Conservation (phyloP, 1,284 basidiomycete species). For the Papiliotrema laurentii region DNA sequence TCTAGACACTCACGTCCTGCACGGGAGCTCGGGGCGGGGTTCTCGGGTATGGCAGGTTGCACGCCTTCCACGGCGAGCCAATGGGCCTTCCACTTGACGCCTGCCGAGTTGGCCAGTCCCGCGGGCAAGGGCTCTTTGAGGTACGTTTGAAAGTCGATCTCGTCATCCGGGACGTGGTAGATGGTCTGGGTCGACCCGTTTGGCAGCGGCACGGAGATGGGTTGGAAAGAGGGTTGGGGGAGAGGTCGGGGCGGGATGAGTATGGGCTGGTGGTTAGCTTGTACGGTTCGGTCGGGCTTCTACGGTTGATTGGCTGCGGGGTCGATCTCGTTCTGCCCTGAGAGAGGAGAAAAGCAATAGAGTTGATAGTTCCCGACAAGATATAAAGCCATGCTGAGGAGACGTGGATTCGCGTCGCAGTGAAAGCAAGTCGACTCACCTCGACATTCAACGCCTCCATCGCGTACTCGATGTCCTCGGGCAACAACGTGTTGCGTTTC, state of each 20-base stretch:
- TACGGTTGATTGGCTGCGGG: not conserved
- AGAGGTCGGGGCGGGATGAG: slow-evolving; percentile 43
- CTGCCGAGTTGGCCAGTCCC: slow-evolving; percentile 35
- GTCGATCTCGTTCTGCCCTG: no score
- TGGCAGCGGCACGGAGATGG: slow-evolving; percentile 40
- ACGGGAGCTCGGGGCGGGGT: slow-evolving; percentile 61
- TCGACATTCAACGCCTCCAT: slow-evolving; percentile 92
- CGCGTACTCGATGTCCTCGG: slow-evolving; percentile 88
- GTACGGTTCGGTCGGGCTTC: not conserved
- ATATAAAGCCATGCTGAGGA: no score
- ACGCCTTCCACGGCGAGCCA: slow-evolving; percentile 99
- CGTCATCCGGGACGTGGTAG: slow-evolving; percentile 93
- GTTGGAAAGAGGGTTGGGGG: slow-evolving; percentile 62
- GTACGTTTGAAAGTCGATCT: slow-evolving; percentile 91
- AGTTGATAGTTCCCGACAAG: no score
- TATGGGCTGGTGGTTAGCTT: slow-evolving; percentile 29
- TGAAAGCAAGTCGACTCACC: slow-evolving; percentile 31
- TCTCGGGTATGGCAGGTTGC: slow-evolving; percentile 93
- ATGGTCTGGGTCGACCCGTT: slow-evolving; percentile 54
- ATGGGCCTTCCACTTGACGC: slow-evolving; percentile 61
- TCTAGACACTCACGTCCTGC: slow-evolving; percentile 28
- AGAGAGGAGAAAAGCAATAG: no score
- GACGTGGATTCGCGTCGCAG: no score
- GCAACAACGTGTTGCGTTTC: slow-evolving; percentile 77
- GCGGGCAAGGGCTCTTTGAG: slow-evolving; percentile 53